These are phyloP conservation scores for Phaeosphaeria sp. DNA, from an alignment of 2,329 filamentous ascomycete genomes.

Conservation along the genomic window DNA sequence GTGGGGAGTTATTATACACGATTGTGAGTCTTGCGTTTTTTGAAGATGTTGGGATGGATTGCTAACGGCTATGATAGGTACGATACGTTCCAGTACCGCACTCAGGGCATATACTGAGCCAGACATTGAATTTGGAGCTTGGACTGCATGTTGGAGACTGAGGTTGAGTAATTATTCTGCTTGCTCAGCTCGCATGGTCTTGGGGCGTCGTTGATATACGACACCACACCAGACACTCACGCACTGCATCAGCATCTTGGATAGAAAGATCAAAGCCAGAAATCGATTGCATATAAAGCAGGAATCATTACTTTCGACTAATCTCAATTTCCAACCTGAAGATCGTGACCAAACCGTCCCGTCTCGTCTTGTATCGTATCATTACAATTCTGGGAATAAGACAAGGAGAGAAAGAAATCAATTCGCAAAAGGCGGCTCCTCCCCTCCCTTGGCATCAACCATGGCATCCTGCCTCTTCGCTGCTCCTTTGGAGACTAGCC, in stretches of 20 bases:
- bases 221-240: too few relatives aligned
- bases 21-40: constrained; percentile 71
- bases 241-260: not conserved
- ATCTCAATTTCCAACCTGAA: not conserved
- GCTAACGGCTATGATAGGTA: constrained; percentile 62
- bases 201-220: not conserved
- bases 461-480: constrained; percentile 55
- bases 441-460: not conserved
- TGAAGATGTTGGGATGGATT: too few relatives aligned
- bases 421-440: constrained; percentile 2
- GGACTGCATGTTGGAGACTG: not conserved
- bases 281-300: not conserved
- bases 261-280: not conserved
- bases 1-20: constrained; percentile 87
- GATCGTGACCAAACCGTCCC: too few relatives aligned
- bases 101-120: constrained; percentile 80
- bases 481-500: constrained; percentile 58
- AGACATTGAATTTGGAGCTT: not conserved
- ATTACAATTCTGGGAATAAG: too few relatives aligned
- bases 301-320: not conserved
- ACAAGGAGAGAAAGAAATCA: not conserved
- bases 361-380: too few relatives aligned
- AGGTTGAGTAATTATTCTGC: too few relatives aligned
- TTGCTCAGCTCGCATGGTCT: not conserved
- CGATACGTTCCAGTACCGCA: constrained; percentile 86